Evolutionary conservation across 2,329 filamentous ascomycete species (phyloP), one percentile per base, ranked within the genome.

Genomic region (Fusarium nelsonii): DNA sequence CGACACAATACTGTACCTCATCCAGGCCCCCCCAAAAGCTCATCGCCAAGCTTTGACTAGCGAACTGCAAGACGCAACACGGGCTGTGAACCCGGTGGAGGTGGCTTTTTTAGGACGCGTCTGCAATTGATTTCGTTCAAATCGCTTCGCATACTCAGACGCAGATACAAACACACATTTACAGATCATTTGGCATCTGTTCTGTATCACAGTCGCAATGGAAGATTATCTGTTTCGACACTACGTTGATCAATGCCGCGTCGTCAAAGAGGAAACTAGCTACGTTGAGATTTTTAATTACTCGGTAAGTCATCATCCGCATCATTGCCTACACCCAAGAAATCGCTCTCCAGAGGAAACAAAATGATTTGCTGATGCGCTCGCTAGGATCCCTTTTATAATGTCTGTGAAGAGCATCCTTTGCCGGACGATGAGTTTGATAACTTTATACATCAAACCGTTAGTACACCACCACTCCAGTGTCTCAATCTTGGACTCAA

Each of bases 231-330:
- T 88, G 77, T 88, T 88, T 69, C 78, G 80, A 65, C 69, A 76
- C 33, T 82, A 84, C 72, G 80, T 89, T 60, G 73, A 79, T 11
- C 75, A 81, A 45, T 88, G 85, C 73, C 81, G 77, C 23, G 78
- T 80, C 33, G 84, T 88, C 48, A 63, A 76, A 5, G 87, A 89
- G 76, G 78, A 77, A 55, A 88, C 86, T 18, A 82, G 79, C 67
- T 89, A 87, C 74, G 68, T 89, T 26, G 85, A 89, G 74, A 85
- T 88, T 37, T 82, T 87, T 71, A 89, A 88, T 69, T 89, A 87
- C 69, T 84, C 86, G 74, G 87, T 88, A 75, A 66, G 84, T 74
- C 20, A 16, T 56, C 16, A 14, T 56, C 12, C 16, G 40, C 44
- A 28, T 54, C n/a, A 45, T 26, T 28, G 26, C 18, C 39, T 44